phyloP scores from a whole-genome alignment of 139 green algal species.

The Volvox africanus region DNA sequence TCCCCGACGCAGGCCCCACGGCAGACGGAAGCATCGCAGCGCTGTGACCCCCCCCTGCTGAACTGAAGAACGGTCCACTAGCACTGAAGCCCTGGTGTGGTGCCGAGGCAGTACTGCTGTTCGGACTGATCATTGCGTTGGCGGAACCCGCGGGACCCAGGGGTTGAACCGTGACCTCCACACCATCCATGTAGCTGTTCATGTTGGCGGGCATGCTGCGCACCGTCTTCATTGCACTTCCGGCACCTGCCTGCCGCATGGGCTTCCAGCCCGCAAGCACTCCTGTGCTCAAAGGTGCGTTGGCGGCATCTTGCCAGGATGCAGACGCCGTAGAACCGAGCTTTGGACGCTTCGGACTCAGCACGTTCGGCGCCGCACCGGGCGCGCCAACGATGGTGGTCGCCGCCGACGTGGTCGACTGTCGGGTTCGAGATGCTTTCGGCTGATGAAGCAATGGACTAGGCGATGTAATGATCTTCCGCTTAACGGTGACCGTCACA shows the following conservation, averaged over 20 bases:
- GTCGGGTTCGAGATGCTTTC: background rate
- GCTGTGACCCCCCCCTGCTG: background rate
- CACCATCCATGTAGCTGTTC: conserved; percentile 34
- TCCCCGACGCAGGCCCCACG: background rate
- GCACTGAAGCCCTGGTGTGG: background rate
- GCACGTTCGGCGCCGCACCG: background rate
- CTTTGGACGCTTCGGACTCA: conserved; percentile 42
- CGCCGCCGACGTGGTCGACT: background rate
- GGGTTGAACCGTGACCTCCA: conserved; percentile 17
- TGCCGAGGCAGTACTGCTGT: background rate
- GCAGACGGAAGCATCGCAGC: background rate
- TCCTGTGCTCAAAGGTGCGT: background rate
- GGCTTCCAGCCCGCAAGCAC: conserved; percentile 29
- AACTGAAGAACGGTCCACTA: background rate
- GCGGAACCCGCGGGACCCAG: background rate
- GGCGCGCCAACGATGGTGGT: background rate
- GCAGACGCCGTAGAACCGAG: background rate
- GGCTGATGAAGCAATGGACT: conserved; percentile 31
- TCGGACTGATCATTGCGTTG: background rate
- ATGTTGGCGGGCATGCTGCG: conserved; percentile 42
- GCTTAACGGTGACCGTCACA: conserved; percentile 6
- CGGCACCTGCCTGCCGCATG: background rate
- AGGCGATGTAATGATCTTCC: conserved; percentile 45
- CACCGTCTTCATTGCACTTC: conserved; percentile 29
- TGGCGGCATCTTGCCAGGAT: conserved; percentile 5